phyloP scores from a whole-genome alignment of 331 rosid genomes.

The Malus hybrid region DNA sequence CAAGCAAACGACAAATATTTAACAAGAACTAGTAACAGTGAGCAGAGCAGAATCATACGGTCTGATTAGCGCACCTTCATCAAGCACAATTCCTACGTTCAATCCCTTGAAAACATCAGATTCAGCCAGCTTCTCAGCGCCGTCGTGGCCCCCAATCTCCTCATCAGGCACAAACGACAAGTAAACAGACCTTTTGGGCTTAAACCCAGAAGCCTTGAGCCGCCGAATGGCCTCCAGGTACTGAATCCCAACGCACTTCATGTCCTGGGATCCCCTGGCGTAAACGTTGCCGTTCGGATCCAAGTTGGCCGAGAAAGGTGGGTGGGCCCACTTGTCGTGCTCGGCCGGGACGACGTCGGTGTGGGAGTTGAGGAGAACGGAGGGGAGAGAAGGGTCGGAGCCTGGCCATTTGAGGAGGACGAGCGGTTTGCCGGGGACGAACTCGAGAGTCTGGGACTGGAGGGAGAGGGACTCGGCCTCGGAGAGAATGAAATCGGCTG shows the following conservation, averaged over 20 bases:
- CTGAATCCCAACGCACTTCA: slow-evolving; percentile 93
- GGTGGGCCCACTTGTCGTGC: slow-evolving; percentile 59
- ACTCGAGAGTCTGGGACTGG: slow-evolving; percentile 51
- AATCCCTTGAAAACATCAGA: slow-evolving; percentile 41
- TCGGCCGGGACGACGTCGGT: slow-evolving; percentile 88
- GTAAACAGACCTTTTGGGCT: slow-evolving; percentile 53
- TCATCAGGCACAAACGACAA: slow-evolving; percentile 77
- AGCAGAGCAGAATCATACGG: neutral
- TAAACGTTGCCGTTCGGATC: slow-evolving; percentile 45
- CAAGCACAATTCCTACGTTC: slow-evolving; percentile 75
- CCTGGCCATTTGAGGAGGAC: slow-evolving; percentile 84
- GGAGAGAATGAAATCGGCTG: slow-evolving; percentile 43
- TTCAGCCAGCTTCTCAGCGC: slow-evolving; percentile 47
- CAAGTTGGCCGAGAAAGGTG: slow-evolving; percentile 65
- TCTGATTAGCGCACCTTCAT: slow-evolving; percentile 43
- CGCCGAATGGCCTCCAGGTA: slow-evolving; percentile 79
- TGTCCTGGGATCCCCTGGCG: slow-evolving; percentile 91
- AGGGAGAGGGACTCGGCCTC: slow-evolving; percentile 63
- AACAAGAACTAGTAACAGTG: neutral
- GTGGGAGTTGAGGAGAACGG: slow-evolving; percentile 86
- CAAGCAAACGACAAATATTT: neutral
- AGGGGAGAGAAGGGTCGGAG: slow-evolving; percentile 45
- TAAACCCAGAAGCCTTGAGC: slow-evolving; percentile 43
- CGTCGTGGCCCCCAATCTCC: slow-evolving; percentile 82
- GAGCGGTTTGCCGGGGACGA: slow-evolving; percentile 55